Evolutionary conservation across 768 basidiomycete species (phyloP).

Genomic region (Punctularia strigosozonata): DNA sequence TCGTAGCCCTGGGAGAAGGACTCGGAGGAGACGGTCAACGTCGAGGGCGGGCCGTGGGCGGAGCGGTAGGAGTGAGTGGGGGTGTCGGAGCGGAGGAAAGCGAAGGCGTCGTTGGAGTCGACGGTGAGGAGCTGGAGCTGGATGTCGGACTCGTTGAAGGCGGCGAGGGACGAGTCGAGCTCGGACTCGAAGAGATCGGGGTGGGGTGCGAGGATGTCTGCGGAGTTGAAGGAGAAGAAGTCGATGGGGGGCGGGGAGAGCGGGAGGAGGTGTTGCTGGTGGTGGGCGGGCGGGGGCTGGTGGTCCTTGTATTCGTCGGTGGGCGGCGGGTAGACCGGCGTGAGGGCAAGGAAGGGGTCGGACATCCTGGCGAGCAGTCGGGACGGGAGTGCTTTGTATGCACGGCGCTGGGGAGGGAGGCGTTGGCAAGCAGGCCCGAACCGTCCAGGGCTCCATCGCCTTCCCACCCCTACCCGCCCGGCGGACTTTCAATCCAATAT

Average conservation of each 20-base stretch:
- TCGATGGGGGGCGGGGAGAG: too few species aligned
- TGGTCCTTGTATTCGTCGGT: slow-evolving; percentile 1
- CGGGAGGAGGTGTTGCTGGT: slow-evolving; percentile 12
- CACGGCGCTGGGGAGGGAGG: too few species aligned
- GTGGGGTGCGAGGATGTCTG: slow-evolving; percentile 65
- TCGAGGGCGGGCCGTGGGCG: slow-evolving; percentile 55
- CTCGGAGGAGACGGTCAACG: slow-evolving; percentile 71
- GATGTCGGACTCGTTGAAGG: slow-evolving; percentile 44
- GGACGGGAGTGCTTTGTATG: too few species aligned
- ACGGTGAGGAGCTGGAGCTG: slow-evolving; percentile 53
- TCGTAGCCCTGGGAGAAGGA: slow-evolving; percentile 71
- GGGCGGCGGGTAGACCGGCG: slow-evolving; percentile 6
- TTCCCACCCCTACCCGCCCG: too few species aligned
- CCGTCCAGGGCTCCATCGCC: too few species aligned
- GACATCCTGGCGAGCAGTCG: too few species aligned
- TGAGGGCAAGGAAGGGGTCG: background rate
- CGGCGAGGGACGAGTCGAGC: slow-evolving; percentile 60
- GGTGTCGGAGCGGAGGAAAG: slow-evolving; percentile 49
- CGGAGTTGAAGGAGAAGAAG: slow-evolving; percentile 58
- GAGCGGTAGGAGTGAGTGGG: slow-evolving; percentile 25
- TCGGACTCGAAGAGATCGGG: slow-evolving; percentile 79
- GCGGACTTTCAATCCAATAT: too few species aligned
- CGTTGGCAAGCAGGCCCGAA: too few species aligned
- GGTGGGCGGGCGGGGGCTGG: slow-evolving; percentile 4
- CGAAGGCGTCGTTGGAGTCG: slow-evolving; percentile 53